Conservation (phyloP, 2,329 filamentous ascomycete genomes). For the Alternaria sp. region DNA sequence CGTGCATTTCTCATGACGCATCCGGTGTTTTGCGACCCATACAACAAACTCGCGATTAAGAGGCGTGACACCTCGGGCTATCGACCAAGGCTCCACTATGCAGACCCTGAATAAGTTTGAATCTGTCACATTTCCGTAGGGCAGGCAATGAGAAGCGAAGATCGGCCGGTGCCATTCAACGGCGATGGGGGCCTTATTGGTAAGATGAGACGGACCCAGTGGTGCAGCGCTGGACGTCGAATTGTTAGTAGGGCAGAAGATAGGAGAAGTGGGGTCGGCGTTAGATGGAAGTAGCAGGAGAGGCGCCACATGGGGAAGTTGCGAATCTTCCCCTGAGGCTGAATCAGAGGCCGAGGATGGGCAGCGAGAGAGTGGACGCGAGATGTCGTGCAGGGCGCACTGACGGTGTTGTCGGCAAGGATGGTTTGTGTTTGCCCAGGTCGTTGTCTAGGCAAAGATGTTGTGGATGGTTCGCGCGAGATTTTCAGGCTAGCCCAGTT, state of each 20-base stretch:
- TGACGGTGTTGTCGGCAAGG: constrained; percentile 22
- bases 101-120: neutral
- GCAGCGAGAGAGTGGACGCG: constrained; percentile 4
- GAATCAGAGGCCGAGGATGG: neutral
- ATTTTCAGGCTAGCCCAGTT: constrained; percentile 2
- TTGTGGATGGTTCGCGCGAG: constrained; percentile 22
- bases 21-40: constrained; percentile 4
- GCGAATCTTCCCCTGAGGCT: constrained; percentile 4
- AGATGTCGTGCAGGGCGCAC: constrained; percentile 19
- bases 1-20: neutral
- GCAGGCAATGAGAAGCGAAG: neutral
- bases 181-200: neutral
- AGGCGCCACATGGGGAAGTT: neutral
- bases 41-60: neutral
- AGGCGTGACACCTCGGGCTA: constrained; percentile 2
- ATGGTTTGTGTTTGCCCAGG: constrained; percentile 17
- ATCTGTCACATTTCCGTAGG: neutral
- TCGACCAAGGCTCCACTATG: neutral
- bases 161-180: neutral
- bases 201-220: neutral
- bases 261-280: constrained; percentile 14
- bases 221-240: neutral
- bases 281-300: constrained; percentile 8
- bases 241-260: neutral
- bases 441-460: constrained; percentile 20